Percentiles rank a stretch among this genome's conserved stretches.
Conservation (phyloP, 2,329 filamentous ascomycete genomes). For the Claviceps monticola region DNA sequence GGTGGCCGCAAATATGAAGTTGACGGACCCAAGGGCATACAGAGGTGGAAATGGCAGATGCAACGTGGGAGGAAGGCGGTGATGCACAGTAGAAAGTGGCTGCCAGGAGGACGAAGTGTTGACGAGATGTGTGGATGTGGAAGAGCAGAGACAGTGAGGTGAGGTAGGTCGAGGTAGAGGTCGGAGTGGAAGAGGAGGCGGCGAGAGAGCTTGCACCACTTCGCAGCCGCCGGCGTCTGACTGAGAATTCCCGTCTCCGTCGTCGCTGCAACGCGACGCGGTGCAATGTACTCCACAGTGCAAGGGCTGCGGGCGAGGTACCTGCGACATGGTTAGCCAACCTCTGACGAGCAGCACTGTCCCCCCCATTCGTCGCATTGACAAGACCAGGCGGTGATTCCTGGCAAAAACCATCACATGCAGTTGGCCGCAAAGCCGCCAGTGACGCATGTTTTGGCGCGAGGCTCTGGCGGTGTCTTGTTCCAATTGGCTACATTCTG, state of each 20-base stretch:
- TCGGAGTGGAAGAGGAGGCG: not conserved
- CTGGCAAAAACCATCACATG: constrained; percentile 17
- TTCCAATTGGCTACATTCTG: not conserved
- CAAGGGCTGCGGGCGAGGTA: not conserved
- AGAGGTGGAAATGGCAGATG: constrained; percentile 1
- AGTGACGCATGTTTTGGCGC: constrained; percentile 20
- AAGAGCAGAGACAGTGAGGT: not conserved
- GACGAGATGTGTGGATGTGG: constrained; percentile 2
- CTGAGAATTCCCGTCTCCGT: constrained; percentile 6
- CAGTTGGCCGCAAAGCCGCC: constrained; percentile 13
- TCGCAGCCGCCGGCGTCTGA: constrained; percentile 6
- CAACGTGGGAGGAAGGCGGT: not conserved
- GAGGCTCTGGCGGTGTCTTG: constrained; percentile 7
- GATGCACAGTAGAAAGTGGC: not conserved
- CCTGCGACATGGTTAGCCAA: not conserved
- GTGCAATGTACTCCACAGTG: not conserved
- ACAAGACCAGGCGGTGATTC: constrained; percentile 13
- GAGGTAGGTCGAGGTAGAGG: not conserved
- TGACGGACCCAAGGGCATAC: not conserved
- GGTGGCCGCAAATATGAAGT: constrained; percentile 3
- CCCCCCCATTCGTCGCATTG: not conserved
- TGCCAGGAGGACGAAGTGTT: not conserved
- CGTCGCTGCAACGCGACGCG: not conserved
- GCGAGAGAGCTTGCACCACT: not conserved
- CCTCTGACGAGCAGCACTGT: not conserved